Base-by-base conservation (phyloP, 441 rosid species). In the Aquilaria agallochum region DNA sequence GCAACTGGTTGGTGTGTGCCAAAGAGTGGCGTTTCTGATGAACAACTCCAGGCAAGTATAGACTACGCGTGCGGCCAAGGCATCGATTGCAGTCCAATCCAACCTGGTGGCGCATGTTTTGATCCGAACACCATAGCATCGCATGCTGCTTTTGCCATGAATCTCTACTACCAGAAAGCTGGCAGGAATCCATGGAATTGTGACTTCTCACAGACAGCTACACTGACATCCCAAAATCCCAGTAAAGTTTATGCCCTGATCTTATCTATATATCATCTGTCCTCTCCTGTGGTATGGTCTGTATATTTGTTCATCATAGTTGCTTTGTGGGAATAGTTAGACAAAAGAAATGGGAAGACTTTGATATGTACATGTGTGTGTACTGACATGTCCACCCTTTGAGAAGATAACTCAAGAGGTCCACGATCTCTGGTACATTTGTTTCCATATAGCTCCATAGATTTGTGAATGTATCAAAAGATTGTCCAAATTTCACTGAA, bases 121-220 rank as follows among this genome's bases (percentile, higher is more conserved):
- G 91, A 80, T 44, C 99, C 96, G 11, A 86, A 87, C 71, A 91
- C 84, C 2, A 9, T 87, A 15, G 81, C 69, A 5, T 80, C 88
- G 1, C 99, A 91, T 53, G 94, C 96, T 33, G 90, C 99, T 14
- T 91, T 69, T 60, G 99, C 99, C 64, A 89, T 86, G 92, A 91
- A 94, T 67, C 80, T 84, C 66, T 86, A 84, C 77, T 94, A 67
- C 75, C 99, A 91, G 76, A 67, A 49, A 33, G 78, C 87, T 45
- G 71, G 54, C 15, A 86, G 75, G 75, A 77, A 71, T 46, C 70
- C 88, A 10, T 69, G 83, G 88, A 76, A 85, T 57, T 89, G 99
- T 20, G 96, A 91, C 66, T 94, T 94, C 89, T 78, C 83, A 3
- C 79, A 79, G 75, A 78, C 97, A 0, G 95, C 94, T 55, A 62